Percentiles rank a stretch among this genome's conserved stretches.
Evolutionary conservation across 1,284 basidiomycete genomes (phyloP).

Genomic region (Irpex sp.): DNA sequence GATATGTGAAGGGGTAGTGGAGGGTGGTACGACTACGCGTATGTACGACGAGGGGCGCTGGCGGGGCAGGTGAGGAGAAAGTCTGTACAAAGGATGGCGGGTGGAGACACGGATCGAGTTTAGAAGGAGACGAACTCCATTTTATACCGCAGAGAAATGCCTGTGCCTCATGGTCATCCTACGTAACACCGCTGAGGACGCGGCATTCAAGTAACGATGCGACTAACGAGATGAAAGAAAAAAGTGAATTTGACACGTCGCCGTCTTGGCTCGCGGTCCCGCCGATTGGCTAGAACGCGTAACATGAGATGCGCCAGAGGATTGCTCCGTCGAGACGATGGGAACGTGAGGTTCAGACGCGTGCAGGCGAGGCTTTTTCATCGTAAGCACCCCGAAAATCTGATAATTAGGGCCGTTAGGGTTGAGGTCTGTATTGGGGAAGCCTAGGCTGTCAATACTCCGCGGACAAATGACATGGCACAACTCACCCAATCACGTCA

Average conservation of each 20-base stretch:
- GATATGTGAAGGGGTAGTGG: not conserved
- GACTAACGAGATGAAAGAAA: not conserved
- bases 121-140: not conserved
- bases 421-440: not conserved
- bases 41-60: not conserved
- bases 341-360: not conserved
- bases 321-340: not conserved
- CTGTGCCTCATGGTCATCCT: not conserved
- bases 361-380: not conserved
- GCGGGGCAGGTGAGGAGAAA: not conserved
- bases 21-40: not conserved
- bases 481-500: slow-evolving; percentile 1
- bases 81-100: not conserved
- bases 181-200: not conserved
- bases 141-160: not conserved
- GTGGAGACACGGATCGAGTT: not conserved
- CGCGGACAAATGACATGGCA: not conserved
- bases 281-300: not conserved
- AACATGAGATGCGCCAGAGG: not conserved
- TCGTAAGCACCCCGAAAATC: not conserved
- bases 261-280: not conserved
- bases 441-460: not conserved
- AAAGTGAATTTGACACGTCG: not conserved
- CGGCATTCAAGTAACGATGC: not conserved
- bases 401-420: not conserved